These are phyloP conservation scores for Zygosaccharomyces kombuchaensis DNA, from an alignment of 805 yeast genomes.

Conservation along the genomic window DNA sequence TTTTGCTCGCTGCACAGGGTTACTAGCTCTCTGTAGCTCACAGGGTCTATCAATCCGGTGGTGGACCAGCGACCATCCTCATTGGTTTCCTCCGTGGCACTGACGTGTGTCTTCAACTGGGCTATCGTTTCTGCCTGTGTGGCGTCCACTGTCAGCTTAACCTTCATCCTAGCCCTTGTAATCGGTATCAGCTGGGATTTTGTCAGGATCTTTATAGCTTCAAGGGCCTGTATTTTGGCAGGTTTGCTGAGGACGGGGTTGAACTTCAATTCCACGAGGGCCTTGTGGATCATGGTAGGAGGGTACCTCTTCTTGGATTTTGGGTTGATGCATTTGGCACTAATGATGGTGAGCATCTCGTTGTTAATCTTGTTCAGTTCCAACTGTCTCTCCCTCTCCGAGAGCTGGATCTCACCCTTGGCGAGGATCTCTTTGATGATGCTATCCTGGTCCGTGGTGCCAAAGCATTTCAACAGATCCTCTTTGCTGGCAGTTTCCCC, in stretches of 20 bases:
- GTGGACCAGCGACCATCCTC: conserved; percentile 50
- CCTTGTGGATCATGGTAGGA: conserved; percentile 89
- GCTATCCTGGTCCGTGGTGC: conserved; percentile 66
- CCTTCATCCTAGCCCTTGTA: conserved; percentile 90
- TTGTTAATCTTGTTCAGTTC: conserved; percentile 69
- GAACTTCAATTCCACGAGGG: conserved; percentile 70
- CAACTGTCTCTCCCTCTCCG: conserved; percentile 86
- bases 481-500: conserved; percentile 90
- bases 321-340: conserved; percentile 91
- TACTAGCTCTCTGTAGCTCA: conserved; percentile 66
- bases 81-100: conserved; percentile 42
- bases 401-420: conserved; percentile 91
- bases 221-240: conserved; percentile 86
- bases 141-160: conserved; percentile 55
- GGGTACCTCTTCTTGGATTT: conserved; percentile 86
- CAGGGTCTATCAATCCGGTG: conserved; percentile 78
- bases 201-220: conserved; percentile 76
- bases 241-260: conserved; percentile 69
- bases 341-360: conserved; percentile 75
- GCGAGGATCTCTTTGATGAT: conserved; percentile 77
- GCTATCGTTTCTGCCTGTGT: conserved; percentile 41
- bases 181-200: conserved; percentile 84
- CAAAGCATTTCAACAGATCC: conserved; percentile 70
- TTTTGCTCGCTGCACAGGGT: conserved; percentile 54
- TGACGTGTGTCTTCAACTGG: conserved; percentile 41